phyloP scores from a whole-genome alignment of 2,329 filamentous ascomycete genomes.

The Colletotrichum lini region DNA sequence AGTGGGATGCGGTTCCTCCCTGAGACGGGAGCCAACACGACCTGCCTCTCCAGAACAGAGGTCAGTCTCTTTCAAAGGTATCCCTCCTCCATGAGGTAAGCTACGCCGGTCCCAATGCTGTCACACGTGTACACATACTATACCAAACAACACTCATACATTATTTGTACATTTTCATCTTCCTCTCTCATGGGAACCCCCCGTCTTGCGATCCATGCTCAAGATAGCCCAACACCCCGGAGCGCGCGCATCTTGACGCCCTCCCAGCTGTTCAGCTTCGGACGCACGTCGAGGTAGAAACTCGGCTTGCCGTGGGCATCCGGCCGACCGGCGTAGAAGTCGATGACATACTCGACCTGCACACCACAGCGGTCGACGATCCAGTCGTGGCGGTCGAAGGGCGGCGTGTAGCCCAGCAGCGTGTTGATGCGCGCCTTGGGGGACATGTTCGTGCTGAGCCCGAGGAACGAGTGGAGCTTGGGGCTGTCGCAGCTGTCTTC shows the following conservation, averaged over 20 bases:
- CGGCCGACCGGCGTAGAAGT: slow-evolving; percentile 88
- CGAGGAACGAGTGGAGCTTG: slow-evolving; percentile 86
- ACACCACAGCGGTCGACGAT: slow-evolving; percentile 91
- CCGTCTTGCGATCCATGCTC: slow-evolving; percentile 14
- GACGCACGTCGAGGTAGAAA: slow-evolving; percentile 78
- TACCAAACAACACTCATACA: background rate
- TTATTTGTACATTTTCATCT: slow-evolving; percentile 8
- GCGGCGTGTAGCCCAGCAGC: slow-evolving; percentile 87
- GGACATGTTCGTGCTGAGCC: slow-evolving; percentile 78
- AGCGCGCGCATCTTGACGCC: slow-evolving; percentile 76
- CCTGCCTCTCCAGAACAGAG: too few species aligned
- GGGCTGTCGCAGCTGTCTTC: slow-evolving; percentile 76
- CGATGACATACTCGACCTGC: slow-evolving; percentile 94
- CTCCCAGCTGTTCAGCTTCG: slow-evolving; percentile 78
- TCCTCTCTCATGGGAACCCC: background rate
- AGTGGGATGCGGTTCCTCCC: background rate
- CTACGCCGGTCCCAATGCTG: slow-evolving; percentile 14
- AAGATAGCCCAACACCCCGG: slow-evolving; percentile 66
- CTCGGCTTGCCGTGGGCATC: slow-evolving; percentile 61
- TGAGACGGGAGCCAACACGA: background rate
- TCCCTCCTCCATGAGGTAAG: background rate
- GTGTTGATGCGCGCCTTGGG: slow-evolving; percentile 88
- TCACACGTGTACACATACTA: background rate
- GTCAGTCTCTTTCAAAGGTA: background rate
- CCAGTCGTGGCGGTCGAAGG: slow-evolving; percentile 98